Percentiles rank a stretch among this genome's conserved stretches.
phyloP scores from a whole-genome alignment of 2,329 filamentous ascomycete species.

The Aspergillus arachidicola region DNA sequence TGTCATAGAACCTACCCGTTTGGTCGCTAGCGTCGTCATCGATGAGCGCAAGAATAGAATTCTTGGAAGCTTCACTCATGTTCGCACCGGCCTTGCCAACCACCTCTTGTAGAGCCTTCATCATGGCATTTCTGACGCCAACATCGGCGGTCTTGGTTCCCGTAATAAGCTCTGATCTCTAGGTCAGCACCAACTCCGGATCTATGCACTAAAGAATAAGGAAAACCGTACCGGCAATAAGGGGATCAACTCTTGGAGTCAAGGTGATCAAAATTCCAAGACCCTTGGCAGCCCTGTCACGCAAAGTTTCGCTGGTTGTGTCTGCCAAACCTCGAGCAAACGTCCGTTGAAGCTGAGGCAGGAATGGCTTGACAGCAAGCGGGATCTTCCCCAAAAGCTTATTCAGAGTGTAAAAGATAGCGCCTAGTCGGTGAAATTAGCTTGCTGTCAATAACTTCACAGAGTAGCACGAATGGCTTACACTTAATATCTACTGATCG shows the following conservation, averaged over 20 bases:
- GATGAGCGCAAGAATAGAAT: constrained; percentile 84
- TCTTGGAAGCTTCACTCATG: constrained; percentile 89
- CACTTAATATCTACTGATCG: constrained; percentile 91
- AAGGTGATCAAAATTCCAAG: constrained; percentile 93
- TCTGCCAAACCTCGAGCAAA: constrained; percentile 97
- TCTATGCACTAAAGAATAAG: constrained; percentile 8
- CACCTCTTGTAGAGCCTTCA: constrained; percentile 94
- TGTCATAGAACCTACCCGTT: constrained; percentile 55
- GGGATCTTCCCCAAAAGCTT: constrained; percentile 97
- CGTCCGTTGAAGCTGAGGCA: constrained; percentile 93
- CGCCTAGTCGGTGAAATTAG: constrained; percentile 55
- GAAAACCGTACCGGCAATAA: constrained; percentile 63
- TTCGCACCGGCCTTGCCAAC: constrained; percentile 91
- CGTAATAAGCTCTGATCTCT: constrained; percentile 74
- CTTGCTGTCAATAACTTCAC: not conserved
- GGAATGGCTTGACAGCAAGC: constrained; percentile 89
- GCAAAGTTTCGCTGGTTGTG: constrained; percentile 82
- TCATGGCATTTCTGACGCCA: constrained; percentile 92
- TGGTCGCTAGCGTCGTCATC: constrained; percentile 78
- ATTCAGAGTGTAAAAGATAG: constrained; percentile 91
- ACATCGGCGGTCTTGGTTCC: constrained; percentile 86
- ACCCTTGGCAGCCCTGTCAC: constrained; percentile 87
- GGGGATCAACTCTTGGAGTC: constrained; percentile 90
- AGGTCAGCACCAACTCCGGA: constrained; percentile 9
- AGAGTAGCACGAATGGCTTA: constrained; percentile 24